Evolutionary conservation across 1,284 basidiomycete genomes (phyloP).

Genomic region (Peniophora sp.): DNA sequence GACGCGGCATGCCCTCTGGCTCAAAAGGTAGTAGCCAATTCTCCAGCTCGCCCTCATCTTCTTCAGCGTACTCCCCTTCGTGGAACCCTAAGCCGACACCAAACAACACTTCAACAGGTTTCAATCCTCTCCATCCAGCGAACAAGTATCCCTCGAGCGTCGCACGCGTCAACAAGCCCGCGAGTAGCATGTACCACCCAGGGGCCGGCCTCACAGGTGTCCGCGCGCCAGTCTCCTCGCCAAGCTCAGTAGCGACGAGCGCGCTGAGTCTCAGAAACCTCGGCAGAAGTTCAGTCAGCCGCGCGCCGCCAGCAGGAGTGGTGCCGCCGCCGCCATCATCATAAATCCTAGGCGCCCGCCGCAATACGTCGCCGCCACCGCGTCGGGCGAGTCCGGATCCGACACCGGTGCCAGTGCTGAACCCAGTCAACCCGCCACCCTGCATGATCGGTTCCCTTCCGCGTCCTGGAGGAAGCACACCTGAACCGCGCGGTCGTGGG

Average conservation of each 20-base stretch:
- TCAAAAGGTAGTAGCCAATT: conserved; percentile 53
- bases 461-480: conserved; percentile 15
- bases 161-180: conserved; percentile 67
- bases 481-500: conserved; percentile 14
- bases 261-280: conserved; percentile 70
- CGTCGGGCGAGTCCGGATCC: conserved; percentile 57
- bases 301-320: conserved; percentile 18
- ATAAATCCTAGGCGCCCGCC: conserved; percentile 38
- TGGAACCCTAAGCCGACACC: conserved; percentile 55
- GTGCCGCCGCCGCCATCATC: conserved; percentile 7
- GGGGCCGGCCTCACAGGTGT: conserved; percentile 48
- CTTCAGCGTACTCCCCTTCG: neutral
- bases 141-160: conserved; percentile 77
- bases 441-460: conserved; percentile 9
- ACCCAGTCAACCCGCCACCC: conserved; percentile 54
- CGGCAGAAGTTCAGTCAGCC: conserved; percentile 59
- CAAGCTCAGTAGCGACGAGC: conserved; percentile 64
- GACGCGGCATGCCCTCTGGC: conserved; percentile 66
- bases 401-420: conserved; percentile 63
- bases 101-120: conserved; percentile 64
- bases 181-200: conserved; percentile 75
- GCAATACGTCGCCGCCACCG: conserved; percentile 46
- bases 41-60: conserved; percentile 18
- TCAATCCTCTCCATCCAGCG: conserved; percentile 64
- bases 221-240: conserved; percentile 42